phyloP scores from a whole-genome alignment of 805 yeast species.

The Cyberlindnera maritima region DNA sequence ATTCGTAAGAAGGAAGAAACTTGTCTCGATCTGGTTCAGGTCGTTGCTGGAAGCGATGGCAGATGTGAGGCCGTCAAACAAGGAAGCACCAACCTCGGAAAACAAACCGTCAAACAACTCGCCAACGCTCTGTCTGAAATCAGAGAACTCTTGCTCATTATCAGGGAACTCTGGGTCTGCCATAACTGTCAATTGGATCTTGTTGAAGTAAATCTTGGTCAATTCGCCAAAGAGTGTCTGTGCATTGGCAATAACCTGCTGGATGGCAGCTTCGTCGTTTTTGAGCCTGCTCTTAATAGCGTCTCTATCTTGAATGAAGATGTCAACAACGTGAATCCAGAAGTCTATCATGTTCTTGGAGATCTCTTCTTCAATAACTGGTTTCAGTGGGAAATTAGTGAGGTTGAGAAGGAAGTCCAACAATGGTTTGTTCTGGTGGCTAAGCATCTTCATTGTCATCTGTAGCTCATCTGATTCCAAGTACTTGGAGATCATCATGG shows the following conservation, averaged over 20 bases:
- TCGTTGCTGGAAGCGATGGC: conserved; percentile 32
- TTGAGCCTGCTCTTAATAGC: conserved; percentile 31
- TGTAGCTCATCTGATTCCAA: conserved; percentile 45
- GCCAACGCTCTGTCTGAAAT: conserved; percentile 69
- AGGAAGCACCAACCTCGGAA: conserved; percentile 54
- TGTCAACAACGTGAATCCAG: conserved; percentile 67
- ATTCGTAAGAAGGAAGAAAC: conserved; percentile 55
- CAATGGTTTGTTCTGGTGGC: conserved; percentile 34
- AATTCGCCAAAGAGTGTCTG: conserved; percentile 46
- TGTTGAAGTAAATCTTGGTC: conserved; percentile 65
- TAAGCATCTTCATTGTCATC: conserved; percentile 38
- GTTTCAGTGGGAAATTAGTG: conserved; percentile 54
- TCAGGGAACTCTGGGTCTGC: conserved; percentile 35
- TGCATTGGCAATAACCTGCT: conserved; percentile 33
- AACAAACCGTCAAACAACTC: conserved; percentile 75
- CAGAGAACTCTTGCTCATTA: conserved; percentile 49
- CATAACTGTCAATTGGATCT: conserved; percentile 46
- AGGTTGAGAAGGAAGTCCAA: conserved; percentile 49
- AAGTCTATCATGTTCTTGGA: conserved; percentile 57
- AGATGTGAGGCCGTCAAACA: conserved; percentile 44
- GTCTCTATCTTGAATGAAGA: conserved; percentile 49
- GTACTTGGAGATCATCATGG: conserved; percentile 43
- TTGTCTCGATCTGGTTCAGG: conserved; percentile 51
- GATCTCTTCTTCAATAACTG: conserved; percentile 58
- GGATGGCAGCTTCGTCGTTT: conserved; percentile 30